These are phyloP conservation scores for Clavispora carvajalis DNA, from an alignment of 805 yeast species.

Conservation along the genomic window DNA sequence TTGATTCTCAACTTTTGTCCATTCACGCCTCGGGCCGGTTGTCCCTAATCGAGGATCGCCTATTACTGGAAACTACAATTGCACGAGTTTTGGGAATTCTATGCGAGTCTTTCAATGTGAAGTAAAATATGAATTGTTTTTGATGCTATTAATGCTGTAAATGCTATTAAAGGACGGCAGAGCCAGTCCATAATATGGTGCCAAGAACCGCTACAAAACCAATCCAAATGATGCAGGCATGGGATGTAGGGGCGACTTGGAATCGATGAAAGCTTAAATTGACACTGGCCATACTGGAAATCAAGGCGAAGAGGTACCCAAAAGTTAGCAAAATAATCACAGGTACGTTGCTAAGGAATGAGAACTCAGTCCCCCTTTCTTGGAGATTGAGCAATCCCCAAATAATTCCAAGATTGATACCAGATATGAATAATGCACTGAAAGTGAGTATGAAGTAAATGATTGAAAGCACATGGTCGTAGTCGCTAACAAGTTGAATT, in stretches of 20 bases:
- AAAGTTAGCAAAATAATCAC: slow-evolving; percentile 25
- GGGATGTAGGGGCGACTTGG: slow-evolving; percentile 22
- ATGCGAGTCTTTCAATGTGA: background rate
- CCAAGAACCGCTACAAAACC: slow-evolving; percentile 19
- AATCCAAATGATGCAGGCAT: slow-evolving; percentile 21
- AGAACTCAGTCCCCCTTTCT: slow-evolving; percentile 20
- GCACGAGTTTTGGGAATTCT: background rate
- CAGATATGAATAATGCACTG: slow-evolving; percentile 32
- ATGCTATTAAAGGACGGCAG: slow-evolving; percentile 1
- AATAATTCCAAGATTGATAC: slow-evolving; percentile 36
- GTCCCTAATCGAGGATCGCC: background rate
- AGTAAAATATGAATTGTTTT: background rate
- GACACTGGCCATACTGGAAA: slow-evolving; percentile 31
- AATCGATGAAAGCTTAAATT: slow-evolving; percentile 30
- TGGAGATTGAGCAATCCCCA: slow-evolving; percentile 25
- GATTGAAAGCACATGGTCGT: slow-evolving; percentile 32
- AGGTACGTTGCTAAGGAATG: slow-evolving; percentile 27
- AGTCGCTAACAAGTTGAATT: slow-evolving; percentile 26
- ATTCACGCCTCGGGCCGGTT: background rate
- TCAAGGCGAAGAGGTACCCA: slow-evolving; percentile 29
- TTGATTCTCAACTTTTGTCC: slow-evolving; percentile 1
- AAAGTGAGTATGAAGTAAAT: slow-evolving; percentile 32
- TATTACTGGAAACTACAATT: background rate
- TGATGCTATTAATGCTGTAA: background rate
- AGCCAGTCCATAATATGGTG: slow-evolving; percentile 17